A percentile compares a stretch with the other conserved stretches of the same genome.
Conservation (phyloP, 495 filamentous ascomycete species). For the Cercophora sp. region DNA sequence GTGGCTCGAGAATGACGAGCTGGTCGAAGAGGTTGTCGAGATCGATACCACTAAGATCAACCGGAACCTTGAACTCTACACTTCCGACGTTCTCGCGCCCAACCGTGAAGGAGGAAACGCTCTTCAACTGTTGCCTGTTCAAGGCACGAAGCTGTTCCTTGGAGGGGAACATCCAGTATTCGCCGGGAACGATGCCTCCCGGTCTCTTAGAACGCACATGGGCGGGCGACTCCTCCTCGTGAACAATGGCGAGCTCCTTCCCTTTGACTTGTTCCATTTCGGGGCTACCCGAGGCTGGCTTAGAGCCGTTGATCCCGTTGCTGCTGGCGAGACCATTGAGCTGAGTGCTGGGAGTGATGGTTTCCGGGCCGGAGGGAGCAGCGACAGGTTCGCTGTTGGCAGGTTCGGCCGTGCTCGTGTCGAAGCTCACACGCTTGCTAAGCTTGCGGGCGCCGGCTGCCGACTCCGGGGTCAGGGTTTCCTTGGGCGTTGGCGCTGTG, state of each 20-base stretch:
- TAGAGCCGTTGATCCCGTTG: constrained; percentile 51
- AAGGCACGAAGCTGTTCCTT: constrained; percentile 67
- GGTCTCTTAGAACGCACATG: constrained; percentile 25
- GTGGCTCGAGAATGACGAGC: constrained; percentile 68
- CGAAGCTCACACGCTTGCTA: constrained; percentile 88
- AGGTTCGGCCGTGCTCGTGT: constrained; percentile 50
- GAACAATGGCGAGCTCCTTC: constrained; percentile 75
- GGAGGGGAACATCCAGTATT: constrained; percentile 81
- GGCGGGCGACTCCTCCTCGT: constrained; percentile 56
- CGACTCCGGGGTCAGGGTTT: constrained; percentile 35
- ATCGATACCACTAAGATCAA: constrained; percentile 71
- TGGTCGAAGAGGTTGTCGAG: constrained; percentile 66
- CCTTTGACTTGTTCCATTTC: constrained; percentile 72
- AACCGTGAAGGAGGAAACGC: constrained; percentile 67
- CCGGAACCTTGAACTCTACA: constrained; percentile 73
- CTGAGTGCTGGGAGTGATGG: constrained; percentile 48
- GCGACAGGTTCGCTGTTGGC: constrained; percentile 21
- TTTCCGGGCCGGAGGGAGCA: constrained; percentile 1
- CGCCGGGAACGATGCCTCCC: constrained; percentile 58
- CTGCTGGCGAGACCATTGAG: too few species aligned
- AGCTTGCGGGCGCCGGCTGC: constrained; percentile 55
- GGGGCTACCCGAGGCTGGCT: constrained; percentile 42
- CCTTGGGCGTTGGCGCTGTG: constrained; percentile 48
- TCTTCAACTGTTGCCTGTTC: constrained; percentile 67
- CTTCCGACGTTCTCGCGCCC: constrained; percentile 76